Base-by-base conservation (phyloP, 192 early-diverging fungal genomes). In the Linnemannia exigua region DNA sequence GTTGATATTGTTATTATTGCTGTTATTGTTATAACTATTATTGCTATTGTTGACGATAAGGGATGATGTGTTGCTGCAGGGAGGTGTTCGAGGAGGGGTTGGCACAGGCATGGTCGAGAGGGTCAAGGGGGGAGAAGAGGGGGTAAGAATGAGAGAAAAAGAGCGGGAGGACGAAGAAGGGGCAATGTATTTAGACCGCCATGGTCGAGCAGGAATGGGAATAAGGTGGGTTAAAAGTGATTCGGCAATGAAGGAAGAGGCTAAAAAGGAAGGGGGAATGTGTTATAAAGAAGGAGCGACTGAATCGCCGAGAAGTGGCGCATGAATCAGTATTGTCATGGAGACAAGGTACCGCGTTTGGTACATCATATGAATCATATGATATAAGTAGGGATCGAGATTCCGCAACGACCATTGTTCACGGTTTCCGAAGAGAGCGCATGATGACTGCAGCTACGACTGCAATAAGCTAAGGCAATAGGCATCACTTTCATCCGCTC, bases 31-130 rank as follows among this genome's bases (percentile, higher is more conserved):
- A 46, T n/a, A 74, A 63, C 3, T 14, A 51, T 37, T 71, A 38
- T 70, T 75, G 51, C 28, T 70, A 48, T 19, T 75, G 38, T 38
- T 76, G 80, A 5, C 47, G 68, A 1, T 72, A 74, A 17, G 47
- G n/a, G 11, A 33, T 69, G 20, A 37, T 16, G 19, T 31, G 44
- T 63, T 50, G 72, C 50, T 44, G 61, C 35, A 63, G 31, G 72
- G 58, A 14, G 75, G 67, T 2, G 74, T 72, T 19, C 75, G 74
- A 46, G 81, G 81, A 15, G 81, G 68, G 22, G 75, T 77, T 51
- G 81, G 81, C 15, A 83, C 81, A 35, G 81, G 81, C 81, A 83
- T 77, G 70, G 25, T 41, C 47, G 25, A 50, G 25, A 36, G 71
- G 19, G 38, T 0, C 19, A 25, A 22, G n/a, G 31, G 31, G 51